Evolutionary conservation across 75 land plant genomes (phyloP).

Genomic region (Selaginella tamariscina): DNA sequence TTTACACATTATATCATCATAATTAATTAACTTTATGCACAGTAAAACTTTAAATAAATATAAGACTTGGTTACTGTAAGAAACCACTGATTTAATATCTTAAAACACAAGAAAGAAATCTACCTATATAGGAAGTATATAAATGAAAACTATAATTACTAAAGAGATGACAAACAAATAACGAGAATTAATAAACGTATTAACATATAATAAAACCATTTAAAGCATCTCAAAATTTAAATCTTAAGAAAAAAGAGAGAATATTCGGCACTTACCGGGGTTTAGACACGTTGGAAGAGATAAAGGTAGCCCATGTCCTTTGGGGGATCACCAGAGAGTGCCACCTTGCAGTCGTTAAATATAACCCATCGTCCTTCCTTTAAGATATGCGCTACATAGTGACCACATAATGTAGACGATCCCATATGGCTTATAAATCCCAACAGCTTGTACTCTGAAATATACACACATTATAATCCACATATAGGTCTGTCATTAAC

Average conservation of each 20-base stretch:
- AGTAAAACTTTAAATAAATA: too few relatives aligned
- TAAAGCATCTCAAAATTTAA: neutral
- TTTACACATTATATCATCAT: too few relatives aligned
- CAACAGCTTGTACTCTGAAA: conserved; percentile 11
- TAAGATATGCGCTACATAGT: conserved; percentile 1
- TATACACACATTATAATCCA: conserved; percentile 1
- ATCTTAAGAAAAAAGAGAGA: neutral
- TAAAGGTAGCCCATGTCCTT: conserved; percentile 97
- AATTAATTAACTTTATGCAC: too few relatives aligned
- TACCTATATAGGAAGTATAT: neutral
- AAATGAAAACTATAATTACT: neutral
- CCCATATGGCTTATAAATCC: conserved; percentile 11
- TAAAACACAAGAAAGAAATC: neutral
- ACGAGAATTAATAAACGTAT: neutral
- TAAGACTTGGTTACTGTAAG: too few relatives aligned
- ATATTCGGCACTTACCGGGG: too few relatives aligned
- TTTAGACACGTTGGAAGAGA: conserved; percentile 60
- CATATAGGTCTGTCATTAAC: neutral
- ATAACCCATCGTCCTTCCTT: conserved; percentile 11
- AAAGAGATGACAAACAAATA: neutral
- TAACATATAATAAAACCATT: neutral
- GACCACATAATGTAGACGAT: neutral
- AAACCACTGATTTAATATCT: neutral
- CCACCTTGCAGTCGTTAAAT: conserved; percentile 4
- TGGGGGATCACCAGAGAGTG: conserved; percentile 48